Evolutionary conservation across 1,284 basidiomycete genomes (phyloP).

Genomic region (Marasmius oreades): DNA sequence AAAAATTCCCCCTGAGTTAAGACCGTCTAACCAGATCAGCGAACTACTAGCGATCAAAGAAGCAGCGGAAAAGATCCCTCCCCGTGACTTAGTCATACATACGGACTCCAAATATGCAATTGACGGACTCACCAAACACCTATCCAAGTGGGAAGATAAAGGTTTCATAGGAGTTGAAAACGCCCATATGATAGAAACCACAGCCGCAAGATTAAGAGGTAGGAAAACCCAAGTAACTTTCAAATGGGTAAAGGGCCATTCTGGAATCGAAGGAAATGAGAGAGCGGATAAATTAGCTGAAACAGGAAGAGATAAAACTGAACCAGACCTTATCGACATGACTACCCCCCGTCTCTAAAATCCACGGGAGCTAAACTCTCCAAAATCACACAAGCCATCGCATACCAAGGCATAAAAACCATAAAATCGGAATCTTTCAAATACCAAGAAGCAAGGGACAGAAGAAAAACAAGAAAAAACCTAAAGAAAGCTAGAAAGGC

Average conservation of each 20-base stretch:
- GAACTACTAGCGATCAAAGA: conserved; percentile 20
- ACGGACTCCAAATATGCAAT: conserved; percentile 18
- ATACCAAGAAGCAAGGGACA: neutral
- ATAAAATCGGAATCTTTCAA: neutral
- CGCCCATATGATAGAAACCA: neutral
- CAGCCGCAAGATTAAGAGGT: conserved; percentile 2
- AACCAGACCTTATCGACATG: conserved; percentile 7
- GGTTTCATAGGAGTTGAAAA: conserved; percentile 17
- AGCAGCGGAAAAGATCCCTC: conserved; percentile 4
- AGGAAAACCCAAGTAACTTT: conserved; percentile 10
- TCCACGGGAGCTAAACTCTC: conserved; percentile 23
- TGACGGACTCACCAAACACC: conserved; percentile 12
- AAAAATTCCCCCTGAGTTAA: conserved; percentile 14
- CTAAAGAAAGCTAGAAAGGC: neutral
- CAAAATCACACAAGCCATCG: conserved; percentile 22
- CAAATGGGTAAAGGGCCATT: conserved; percentile 22
- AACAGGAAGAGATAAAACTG: conserved; percentile 15
- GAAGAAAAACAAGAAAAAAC: conserved; percentile 1
- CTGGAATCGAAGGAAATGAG: conserved; percentile 18
- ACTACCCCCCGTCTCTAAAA: conserved; percentile 8
- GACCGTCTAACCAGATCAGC: conserved; percentile 24
- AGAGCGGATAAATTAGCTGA: conserved; percentile 18
- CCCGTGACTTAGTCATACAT: conserved; percentile 4
- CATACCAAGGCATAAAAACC: conserved; percentile 22
- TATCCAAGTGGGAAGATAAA: conserved; percentile 13